Evolutionary conservation across 2,329 filamentous ascomycete genomes (phyloP).

Genomic region (Calonectria hongkongensis): DNA sequence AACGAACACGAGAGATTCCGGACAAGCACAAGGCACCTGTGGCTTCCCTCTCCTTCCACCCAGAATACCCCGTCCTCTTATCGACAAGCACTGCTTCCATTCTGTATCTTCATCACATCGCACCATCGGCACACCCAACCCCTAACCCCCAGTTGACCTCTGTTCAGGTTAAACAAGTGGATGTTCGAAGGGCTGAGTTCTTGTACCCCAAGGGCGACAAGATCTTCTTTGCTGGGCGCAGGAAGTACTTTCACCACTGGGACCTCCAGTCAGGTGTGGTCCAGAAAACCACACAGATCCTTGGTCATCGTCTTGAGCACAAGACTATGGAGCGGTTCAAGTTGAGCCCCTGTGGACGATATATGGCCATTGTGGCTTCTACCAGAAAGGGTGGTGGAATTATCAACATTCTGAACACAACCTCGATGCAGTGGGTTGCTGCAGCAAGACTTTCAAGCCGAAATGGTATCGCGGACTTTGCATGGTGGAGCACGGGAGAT

Average conservation of each 20-base stretch:
- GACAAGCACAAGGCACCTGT: slow-evolving; percentile 86
- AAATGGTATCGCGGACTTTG: slow-evolving; percentile 91
- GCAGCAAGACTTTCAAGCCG: slow-evolving; percentile 88
- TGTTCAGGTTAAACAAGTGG: slow-evolving; percentile 88
- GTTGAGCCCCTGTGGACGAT: slow-evolving; percentile 88
- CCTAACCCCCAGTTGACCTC: slow-evolving; percentile 94
- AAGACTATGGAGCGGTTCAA: slow-evolving; percentile 94
- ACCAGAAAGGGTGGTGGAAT: slow-evolving; percentile 90
- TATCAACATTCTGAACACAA: slow-evolving; percentile 88
- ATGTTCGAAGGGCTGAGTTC: slow-evolving; percentile 90
- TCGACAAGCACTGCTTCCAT: slow-evolving; percentile 91
- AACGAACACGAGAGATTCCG: slow-evolving; percentile 89
- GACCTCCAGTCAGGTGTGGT: slow-evolving; percentile 87
- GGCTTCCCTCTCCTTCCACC: slow-evolving; percentile 91
- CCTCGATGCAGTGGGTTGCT: slow-evolving; percentile 90
- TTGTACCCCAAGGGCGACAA: slow-evolving; percentile 82
- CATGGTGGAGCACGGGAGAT: slow-evolving; percentile 91
- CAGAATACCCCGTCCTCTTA: slow-evolving; percentile 89
- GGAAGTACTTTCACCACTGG: slow-evolving; percentile 96
- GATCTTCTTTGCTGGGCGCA: slow-evolving; percentile 91
- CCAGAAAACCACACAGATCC: slow-evolving; percentile 86
- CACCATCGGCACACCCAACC: slow-evolving; percentile 82
- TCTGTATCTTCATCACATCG: slow-evolving; percentile 92
- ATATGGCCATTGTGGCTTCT: slow-evolving; percentile 88
- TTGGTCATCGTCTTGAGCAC: slow-evolving; percentile 87